Evolutionary conservation across 768 basidiomycete species (phyloP), one percentile per base, ranked within the genome.

Genomic region (Lactarius sanguifluus): DNA sequence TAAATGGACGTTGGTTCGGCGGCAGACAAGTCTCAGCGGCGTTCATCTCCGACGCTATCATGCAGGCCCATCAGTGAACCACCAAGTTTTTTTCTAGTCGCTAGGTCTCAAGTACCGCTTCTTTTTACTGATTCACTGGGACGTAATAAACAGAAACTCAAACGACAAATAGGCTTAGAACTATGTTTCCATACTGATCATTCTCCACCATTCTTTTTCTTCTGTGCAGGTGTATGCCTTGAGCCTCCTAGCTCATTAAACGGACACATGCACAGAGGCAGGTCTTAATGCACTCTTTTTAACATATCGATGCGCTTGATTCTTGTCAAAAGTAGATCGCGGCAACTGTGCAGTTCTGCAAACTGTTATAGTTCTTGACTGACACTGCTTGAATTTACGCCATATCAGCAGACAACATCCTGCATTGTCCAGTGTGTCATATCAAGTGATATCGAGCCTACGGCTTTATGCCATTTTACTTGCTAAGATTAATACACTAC

Each of bases 1-100:
- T 99, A 62, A 95, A 97, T 71, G 94, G 95, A 61, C 91, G 97
- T 67, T 98, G 94, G 92, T 99, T 99, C 74, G 94, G 94, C 67
- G 95, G 95, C 67, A 89, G 89, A 77, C 89, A 91, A 78, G 86
- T 97, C 65, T 85, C 89, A 56, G 95, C 94, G 70, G 76, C 84
- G 64, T 96, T 92, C 80, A 96, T 96, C 73, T 91, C 93, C 64
- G 94, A 96, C 74, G 92, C 92, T 61, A 90, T 97, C 72, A 92
- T 94, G 91, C 90, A 90, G 79, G 92, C 92, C 69, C 92, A 94
- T 75, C 88, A 89, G 79, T 92, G 82, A 79, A 64, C 55, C 43
- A 57, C n/a, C 43, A 57, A 52, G 38, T 57, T 52, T 36, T 50
- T 36, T 47, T 52, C 52, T 34, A 62, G 59, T 47, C 57, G 68